Percentiles rank a stretch among this genome's conserved stretches.
Evolutionary conservation across 2,329 filamentous ascomycete genomes (phyloP).

Genomic region (Albifimbria verrucaria): DNA sequence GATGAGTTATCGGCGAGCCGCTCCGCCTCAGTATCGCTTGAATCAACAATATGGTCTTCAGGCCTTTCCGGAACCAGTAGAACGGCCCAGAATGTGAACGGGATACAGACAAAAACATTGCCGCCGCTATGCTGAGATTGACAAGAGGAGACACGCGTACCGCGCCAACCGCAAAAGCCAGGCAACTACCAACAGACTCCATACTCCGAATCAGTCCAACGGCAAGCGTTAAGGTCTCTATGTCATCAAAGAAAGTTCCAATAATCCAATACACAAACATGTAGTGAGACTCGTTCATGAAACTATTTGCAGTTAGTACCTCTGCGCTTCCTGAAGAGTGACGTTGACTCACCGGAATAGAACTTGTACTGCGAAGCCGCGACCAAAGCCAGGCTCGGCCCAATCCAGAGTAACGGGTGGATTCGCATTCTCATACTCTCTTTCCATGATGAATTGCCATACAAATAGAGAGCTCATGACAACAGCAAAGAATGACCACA

Average conservation of each 20-base stretch:
- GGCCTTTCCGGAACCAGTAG: slow-evolving; percentile 32
- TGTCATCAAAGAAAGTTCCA: slow-evolving; percentile 47
- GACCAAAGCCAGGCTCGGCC: slow-evolving; percentile 38
- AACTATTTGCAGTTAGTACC: slow-evolving; percentile 18
- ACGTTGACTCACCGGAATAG: slow-evolving; percentile 34
- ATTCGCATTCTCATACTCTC: slow-evolving; percentile 36
- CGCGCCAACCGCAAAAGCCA: slow-evolving; percentile 46
- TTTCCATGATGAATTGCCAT: slow-evolving; percentile 47
- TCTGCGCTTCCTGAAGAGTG: too few species aligned
- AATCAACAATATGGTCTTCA: slow-evolving; percentile 7
- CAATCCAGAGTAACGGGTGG: slow-evolving; percentile 42
- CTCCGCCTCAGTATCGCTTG: background rate
- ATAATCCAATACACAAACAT: slow-evolving; percentile 52
- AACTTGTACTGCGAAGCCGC: slow-evolving; percentile 45
- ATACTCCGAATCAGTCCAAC: slow-evolving; percentile 46
- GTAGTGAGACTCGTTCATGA: slow-evolving; percentile 49
- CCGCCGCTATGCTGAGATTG: slow-evolving; percentile 45
- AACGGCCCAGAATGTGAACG: slow-evolving; percentile 31
- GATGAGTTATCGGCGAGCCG: background rate
- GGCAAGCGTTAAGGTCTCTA: slow-evolving; percentile 47
- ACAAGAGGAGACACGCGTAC: slow-evolving; percentile 42
- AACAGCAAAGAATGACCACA: slow-evolving; percentile 37
- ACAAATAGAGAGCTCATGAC: slow-evolving; percentile 40
- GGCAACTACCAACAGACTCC: slow-evolving; percentile 43
- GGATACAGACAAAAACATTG: slow-evolving; percentile 42